Conservation (phyloP, 768 basidiomycete species). For the Calocera viscosa region DNA sequence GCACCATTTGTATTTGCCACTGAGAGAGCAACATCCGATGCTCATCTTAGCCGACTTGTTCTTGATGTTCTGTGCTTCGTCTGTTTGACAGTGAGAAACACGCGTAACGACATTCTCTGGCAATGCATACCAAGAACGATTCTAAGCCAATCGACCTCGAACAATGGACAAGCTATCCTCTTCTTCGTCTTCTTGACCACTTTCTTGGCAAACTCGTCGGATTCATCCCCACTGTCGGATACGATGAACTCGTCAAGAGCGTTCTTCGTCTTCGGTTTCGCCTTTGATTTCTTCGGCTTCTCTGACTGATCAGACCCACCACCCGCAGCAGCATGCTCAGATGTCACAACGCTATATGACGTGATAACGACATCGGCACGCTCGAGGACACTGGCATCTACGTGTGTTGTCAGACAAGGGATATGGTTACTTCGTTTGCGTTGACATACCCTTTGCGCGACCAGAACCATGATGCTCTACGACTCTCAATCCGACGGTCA, state of each 20-base stretch:
- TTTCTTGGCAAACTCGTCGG: conserved; percentile 34
- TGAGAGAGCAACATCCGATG: conserved; percentile 62
- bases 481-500: conserved; percentile 53
- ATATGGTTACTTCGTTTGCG: background rate
- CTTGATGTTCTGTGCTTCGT: conserved; percentile 93
- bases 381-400: conserved; percentile 45
- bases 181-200: conserved; percentile 33
- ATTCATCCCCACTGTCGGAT: conserved; percentile 28
- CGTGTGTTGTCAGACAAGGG: background rate
- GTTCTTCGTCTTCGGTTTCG: conserved; percentile 29
- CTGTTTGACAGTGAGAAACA: conserved; percentile 28
- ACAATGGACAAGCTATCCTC: conserved; percentile 40
- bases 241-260: conserved; percentile 22
- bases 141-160: conserved; percentile 68
- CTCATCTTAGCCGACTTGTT: conserved; percentile 65
- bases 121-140: conserved; percentile 61
- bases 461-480: conserved; percentile 70
- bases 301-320: conserved; percentile 33
- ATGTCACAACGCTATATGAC: conserved; percentile 72
- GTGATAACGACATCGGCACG: conserved; percentile 67
- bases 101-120: background rate
- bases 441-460: conserved; percentile 50
- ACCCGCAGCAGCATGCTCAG: conserved; percentile 51
- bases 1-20: conserved; percentile 75
- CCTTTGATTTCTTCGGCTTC: conserved; percentile 37